Conservation (phyloP, 129 eudicot genomes). For the Arctium minus region DNA sequence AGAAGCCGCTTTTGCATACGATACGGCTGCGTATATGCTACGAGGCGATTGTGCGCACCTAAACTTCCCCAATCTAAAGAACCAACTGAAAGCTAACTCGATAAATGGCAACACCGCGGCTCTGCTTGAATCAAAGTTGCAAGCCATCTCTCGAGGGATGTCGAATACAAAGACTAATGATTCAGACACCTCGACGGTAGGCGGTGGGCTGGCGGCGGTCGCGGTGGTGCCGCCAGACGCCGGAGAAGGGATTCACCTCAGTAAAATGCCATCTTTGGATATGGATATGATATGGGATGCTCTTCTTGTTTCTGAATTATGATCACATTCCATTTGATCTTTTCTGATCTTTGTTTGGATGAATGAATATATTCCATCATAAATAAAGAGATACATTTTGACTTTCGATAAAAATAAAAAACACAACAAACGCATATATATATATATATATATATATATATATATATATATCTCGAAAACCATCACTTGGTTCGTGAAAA, state of each 20-base stretch:
- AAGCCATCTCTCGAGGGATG: constrained; percentile 32
- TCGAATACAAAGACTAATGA: constrained; percentile 4
- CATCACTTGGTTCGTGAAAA: neutral
- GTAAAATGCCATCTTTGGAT: constrained; percentile 90
- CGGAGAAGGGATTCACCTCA: constrained; percentile 61
- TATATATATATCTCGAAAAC: neutral
- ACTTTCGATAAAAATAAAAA: neutral
- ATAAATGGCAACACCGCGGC: constrained; percentile 48
- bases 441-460: neutral
- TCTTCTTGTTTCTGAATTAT: constrained; percentile 58
- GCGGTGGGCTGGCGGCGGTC: constrained; percentile 4
- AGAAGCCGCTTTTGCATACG: constrained; percentile 91
- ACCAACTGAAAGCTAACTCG: constrained; percentile 53
- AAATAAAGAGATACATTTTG: neutral
- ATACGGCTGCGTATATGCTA: constrained; percentile 78
- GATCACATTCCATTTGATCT: constrained; percentile 13
- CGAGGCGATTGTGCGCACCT: constrained; percentile 81
- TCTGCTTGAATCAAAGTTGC: constrained; percentile 71
- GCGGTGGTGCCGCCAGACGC: constrained; percentile 28
- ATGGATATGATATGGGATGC: constrained; percentile 97
- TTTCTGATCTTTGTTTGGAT: constrained; percentile 20
- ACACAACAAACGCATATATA: neutral
- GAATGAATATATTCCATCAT: neutral
- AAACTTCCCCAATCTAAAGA: constrained; percentile 76
- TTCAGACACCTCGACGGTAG: neutral